Evolutionary conservation across 805 yeast species (phyloP), one percentile per base, ranked within the genome.

Genomic region (Kuraishia cidri): DNA sequence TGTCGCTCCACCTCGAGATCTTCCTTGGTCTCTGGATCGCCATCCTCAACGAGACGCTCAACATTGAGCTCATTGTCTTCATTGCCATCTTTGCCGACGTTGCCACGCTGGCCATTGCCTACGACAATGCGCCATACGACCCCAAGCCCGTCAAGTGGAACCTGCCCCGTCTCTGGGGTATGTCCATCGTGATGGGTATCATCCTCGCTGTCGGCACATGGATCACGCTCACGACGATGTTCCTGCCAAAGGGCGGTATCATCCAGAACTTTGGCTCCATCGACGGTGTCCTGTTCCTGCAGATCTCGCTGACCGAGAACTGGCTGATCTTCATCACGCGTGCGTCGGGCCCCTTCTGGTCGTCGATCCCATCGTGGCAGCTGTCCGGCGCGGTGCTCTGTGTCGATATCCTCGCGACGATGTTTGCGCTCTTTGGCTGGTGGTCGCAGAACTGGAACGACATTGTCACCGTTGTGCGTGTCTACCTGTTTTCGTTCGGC

Each of bases 271-370:
- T 84, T 66, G 96, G 96, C 79, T 73, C 88, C 47, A 66, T 81
- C 48, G 95, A 86, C 57, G 92, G 95, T 76, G 81, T 87, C 55
- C 68, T 86, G 67, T 86, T 86, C 81, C 75, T 86, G 69, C 86
- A 86, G 71, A 86, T 86, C 57, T 83, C 95, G 38, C 76, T 86
- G 61, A 85, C 96, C 62, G 95, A 86, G 73, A 86, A 87, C 73
- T 86, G 96, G 96, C 79, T 86, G 66, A 86, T 86, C 72, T 86
- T 86, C 83, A 72, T 87, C 59, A 86, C 96, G 55, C 80, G 96
- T 74, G 95, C 95, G 58, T 82, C 76, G 62, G 96, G 96, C 72
- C 95, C 96, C 58, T 87, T 87, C 92, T 87, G 96, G 96, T 82
- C 95, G 39, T 85, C 95, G 30, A 54, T 72, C 39, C 96, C 96